Base-by-base conservation (phyloP, 1,284 basidiomycete species). In the Tremellales sp. region DNA sequence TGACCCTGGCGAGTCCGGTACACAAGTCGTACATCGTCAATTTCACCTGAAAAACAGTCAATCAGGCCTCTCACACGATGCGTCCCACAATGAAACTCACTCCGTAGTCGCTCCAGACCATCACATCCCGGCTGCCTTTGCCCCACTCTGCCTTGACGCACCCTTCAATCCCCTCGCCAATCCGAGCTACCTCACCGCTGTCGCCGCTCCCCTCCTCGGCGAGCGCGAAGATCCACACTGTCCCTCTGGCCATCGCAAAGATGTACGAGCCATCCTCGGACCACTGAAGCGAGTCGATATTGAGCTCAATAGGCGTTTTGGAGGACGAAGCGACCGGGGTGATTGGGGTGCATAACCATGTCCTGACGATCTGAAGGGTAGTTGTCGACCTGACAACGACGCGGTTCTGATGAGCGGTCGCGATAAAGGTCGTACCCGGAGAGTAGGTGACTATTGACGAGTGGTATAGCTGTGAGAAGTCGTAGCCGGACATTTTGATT, bases 71-170 rank as follows among this genome's bases (percentile, higher is more conserved):
- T 43, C 40, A n/a, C 5, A 46, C 43, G 48, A 35, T 48, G 27
- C 10, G 45, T 4, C 25, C 45, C 23, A 22, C 21, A 4, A 31
- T 46, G 8, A 81, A 4, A 81, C 87, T 76, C 73, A 92, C 89
- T 57, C 84, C 85, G 83, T 86, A 87, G 58, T 90, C 86, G 3
- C 87, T 88, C 72, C 89, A 91, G 58, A 86, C 89, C n/a, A 91
- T 72, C 3, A 92, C 77, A 15, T 82, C 82, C 37, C 87, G 78
- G 7, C 86, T 87, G 60, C 87, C 85, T 2, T 84, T 85, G 0
- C 85, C 86, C 89, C 89, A 93, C 65, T 90, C 87, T 13, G 84
- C 86, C 62, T 82, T 85, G 13, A 82, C 79, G 35, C 92, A 79
- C 11, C 89, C 89, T 76, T 91, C 89, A n/a, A 82, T 79, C 8